Evolutionary conservation across 2,329 filamentous ascomycete species (phyloP), one percentile per base, ranked within the genome.

Genomic region (Epichloe baconii): DNA sequence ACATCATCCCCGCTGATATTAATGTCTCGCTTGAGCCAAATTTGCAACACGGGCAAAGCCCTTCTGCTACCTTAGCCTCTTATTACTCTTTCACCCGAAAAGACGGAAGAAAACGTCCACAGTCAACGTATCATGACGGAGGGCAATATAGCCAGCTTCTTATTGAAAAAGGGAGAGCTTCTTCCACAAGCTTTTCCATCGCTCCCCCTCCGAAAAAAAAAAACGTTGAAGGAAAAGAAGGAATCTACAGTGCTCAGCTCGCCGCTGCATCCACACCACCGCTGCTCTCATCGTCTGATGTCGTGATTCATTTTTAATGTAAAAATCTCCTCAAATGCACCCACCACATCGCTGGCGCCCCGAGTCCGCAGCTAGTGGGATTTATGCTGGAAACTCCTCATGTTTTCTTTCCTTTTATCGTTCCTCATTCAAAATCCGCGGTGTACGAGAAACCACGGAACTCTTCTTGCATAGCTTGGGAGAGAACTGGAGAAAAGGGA

Each of bases 371-470:
- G 23, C 19, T 37, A 45, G 17, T 42, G 21, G 37, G 26, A 44
- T 47, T 21, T 38, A 41, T 36, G n/a, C 56, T 57, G 53, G 55
- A 48, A 49, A 52, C 44, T 26, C 14, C 5, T 50, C 14, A 31
- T 10, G 31, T 10, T 31, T 31, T 31, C 31, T 31, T 11, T 31
- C 31, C 8, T 41, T 43, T 51, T 14, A 35, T 48, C 35, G 23
- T 44, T 57, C 50, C 57, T 66, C 73, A 90, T 55, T 85, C 85
- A 71, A 94, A 94, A 68, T 95, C 89, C 54, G 88, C 87, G 49
- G 88, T 93, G 71, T 98, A 98, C 26, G 91, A 97, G 75, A 98
- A 98, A 58, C 93, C 93, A 53, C 93, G 83, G 85, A 98, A 98
- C 68, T 98, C 90, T 73, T 98, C 93, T 73, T 98, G 93, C 90